A percentile compares a stretch with the other conserved stretches of the same genome.
These are phyloP conservation scores for Saksenaea oblongispora DNA, from an alignment of 371 early-diverging fungal genomes.

Conservation along the genomic window DNA sequence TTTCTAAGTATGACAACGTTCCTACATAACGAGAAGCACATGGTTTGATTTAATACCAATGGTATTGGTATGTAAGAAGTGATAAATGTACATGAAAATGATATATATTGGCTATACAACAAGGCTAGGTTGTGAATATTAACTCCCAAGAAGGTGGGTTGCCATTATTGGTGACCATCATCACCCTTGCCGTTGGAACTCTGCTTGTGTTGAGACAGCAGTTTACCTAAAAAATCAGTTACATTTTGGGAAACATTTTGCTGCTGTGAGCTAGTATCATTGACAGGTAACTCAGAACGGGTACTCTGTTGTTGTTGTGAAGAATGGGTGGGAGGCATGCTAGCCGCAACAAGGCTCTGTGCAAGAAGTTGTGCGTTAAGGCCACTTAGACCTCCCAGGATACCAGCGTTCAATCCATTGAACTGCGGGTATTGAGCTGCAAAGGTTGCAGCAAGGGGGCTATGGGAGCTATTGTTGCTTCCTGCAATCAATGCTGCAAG, in stretches of 20 bases:
- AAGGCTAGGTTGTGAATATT: neutral
- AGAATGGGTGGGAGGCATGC: neutral
- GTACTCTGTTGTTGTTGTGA: neutral
- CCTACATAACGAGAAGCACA: too few species aligned
- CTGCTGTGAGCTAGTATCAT: neutral
- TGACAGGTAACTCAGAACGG: neutral
- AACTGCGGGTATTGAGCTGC: neutral
- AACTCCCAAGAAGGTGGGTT: too few species aligned
- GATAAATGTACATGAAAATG: neutral
- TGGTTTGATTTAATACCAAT: too few species aligned
- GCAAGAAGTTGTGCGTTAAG: neutral
- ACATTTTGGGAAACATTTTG: neutral
- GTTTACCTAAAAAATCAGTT: conserved; percentile 1
- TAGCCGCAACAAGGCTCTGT: neutral
- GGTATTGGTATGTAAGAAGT: too few species aligned
- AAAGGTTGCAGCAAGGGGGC: neutral
- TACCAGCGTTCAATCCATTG: neutral
- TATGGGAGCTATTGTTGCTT: neutral
- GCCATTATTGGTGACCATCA: neutral
- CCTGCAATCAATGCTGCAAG: neutral
- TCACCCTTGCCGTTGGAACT: neutral
- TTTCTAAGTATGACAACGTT: too few species aligned
- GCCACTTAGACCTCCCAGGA: neutral
- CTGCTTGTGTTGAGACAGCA: neutral
- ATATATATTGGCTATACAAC: neutral